A percentile compares a stretch with the other conserved stretches of the same genome.
Conservation (phyloP, 805 yeast species). For the Komagataella mondaviorum region DNA sequence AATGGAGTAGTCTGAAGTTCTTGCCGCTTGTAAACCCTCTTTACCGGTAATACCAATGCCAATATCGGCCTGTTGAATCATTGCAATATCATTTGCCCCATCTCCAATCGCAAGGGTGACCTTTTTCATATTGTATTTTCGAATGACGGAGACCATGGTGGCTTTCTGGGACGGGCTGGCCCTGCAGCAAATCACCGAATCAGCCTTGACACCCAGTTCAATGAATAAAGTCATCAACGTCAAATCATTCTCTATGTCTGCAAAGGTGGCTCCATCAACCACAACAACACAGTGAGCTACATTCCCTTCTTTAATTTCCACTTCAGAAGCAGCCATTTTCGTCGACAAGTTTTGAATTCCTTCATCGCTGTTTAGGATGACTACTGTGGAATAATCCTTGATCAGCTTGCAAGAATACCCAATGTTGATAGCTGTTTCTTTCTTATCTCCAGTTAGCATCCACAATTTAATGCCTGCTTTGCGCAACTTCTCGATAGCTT, state of each 20-base stretch:
- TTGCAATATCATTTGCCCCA: slow-evolving; percentile 98
- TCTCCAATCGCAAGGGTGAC: slow-evolving; percentile 96
- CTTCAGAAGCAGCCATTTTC: slow-evolving; percentile 60
- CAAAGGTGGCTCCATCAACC: slow-evolving; percentile 83
- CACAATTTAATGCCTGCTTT: slow-evolving; percentile 91
- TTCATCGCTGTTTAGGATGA: slow-evolving; percentile 34
- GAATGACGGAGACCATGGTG: slow-evolving; percentile 68
- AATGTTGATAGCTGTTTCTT: slow-evolving; percentile 95
- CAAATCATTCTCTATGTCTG: slow-evolving; percentile 58
- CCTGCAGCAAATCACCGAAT: slow-evolving; percentile 88
- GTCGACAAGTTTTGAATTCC: slow-evolving; percentile 43
- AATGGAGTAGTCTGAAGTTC: slow-evolving; percentile 88
- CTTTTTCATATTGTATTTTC: slow-evolving; percentile 48
- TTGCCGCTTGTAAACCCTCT: slow-evolving; percentile 94
- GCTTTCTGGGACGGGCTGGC: slow-evolving; percentile 98
- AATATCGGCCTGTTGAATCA: slow-evolving; percentile 97
- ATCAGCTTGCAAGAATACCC: slow-evolving; percentile 91
- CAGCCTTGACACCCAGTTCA: slow-evolving; percentile 76
- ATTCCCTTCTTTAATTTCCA: slow-evolving; percentile 55
- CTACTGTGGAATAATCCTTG: slow-evolving; percentile 84
- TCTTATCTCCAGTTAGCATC: slow-evolving; percentile 98
- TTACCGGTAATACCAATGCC: slow-evolving; percentile 97
- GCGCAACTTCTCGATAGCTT: slow-evolving; percentile 80
- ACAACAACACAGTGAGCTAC: slow-evolving; percentile 94
- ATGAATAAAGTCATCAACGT: slow-evolving; percentile 63